These are phyloP conservation scores for Trichocladium uniseriatum DNA, from an alignment of 495 filamentous ascomycete genomes.

Conservation along the genomic window DNA sequence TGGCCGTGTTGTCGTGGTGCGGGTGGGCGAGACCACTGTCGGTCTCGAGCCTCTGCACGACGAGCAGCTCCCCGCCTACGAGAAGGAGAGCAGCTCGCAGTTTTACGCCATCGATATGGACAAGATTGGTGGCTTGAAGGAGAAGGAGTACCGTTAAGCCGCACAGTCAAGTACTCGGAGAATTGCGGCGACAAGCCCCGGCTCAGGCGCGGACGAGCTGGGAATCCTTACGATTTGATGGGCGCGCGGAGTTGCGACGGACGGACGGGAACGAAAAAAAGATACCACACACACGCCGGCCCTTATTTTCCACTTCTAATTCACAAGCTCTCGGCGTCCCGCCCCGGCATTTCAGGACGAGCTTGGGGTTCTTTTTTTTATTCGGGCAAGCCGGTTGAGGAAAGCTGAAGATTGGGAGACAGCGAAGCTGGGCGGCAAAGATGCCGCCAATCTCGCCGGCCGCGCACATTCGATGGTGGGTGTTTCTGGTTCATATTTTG, in stretches of 20 bases:
- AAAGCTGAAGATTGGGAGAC: not conserved
- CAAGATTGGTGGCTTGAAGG: constrained; percentile 86
- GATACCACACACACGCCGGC: constrained; percentile 15
- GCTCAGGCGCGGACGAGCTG: constrained; percentile 3
- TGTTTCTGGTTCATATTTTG: not conserved
- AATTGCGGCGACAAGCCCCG: not conserved
- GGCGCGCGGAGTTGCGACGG: constrained; percentile 18
- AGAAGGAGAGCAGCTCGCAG: constrained; percentile 60
- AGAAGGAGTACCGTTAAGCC: constrained; percentile 54
- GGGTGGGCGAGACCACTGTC: constrained; percentile 78
- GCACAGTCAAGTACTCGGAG: not conserved
- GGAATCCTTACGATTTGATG: constrained; percentile 14
- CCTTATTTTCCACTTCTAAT: constrained; percentile 8
- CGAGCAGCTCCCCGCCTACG: constrained; percentile 75
- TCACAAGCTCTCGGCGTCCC: not conserved
- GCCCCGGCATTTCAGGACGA: not conserved
- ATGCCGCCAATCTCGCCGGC: not conserved
- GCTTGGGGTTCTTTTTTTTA: not conserved
- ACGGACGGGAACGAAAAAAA: constrained; percentile 15
- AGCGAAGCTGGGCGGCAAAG: too few relatives aligned
- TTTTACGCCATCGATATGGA: constrained; percentile 93
- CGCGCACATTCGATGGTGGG: constrained; percentile 5
- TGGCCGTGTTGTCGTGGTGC: constrained; percentile 82
- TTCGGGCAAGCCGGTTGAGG: constrained; percentile 6
- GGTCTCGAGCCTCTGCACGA: constrained; percentile 82